Evolutionary conservation across 495 filamentous ascomycete genomes (phyloP).

Genomic region (Glutinoglossum americanum): DNA sequence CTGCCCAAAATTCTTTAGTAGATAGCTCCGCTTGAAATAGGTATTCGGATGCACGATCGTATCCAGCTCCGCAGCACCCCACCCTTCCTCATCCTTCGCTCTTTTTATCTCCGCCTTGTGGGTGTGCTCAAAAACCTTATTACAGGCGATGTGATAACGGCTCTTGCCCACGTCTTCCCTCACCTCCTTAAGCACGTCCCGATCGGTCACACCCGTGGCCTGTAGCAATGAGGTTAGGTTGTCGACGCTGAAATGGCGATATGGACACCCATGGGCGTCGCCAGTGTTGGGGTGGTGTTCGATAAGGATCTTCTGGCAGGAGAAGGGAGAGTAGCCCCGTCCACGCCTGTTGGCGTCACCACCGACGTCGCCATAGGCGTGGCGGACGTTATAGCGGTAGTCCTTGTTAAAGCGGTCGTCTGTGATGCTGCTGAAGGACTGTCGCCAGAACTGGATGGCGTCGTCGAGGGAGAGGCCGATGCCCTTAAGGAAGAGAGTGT

Average conservation of each 20-base stretch:
- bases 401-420: conserved; percentile 90
- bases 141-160: conserved; percentile 90
- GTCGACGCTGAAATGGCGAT: conserved; percentile 73
- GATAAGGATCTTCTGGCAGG: conserved; percentile 81
- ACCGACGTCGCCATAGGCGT: conserved; percentile 85
- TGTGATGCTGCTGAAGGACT: conserved; percentile 56
- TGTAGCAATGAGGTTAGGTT: conserved; percentile 61
- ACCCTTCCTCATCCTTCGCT: conserved; percentile 61
- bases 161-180: conserved; percentile 73
- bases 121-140: conserved; percentile 75
- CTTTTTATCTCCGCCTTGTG: conserved; percentile 77
- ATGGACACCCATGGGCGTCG: conserved; percentile 86
- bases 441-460: conserved; percentile 85
- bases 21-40: conserved; percentile 85
- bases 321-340: conserved; percentile 70
- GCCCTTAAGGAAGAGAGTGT: conserved; percentile 92
- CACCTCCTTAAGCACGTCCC: conserved; percentile 55
- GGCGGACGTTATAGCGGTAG: conserved; percentile 89
- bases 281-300: conserved; percentile 68
- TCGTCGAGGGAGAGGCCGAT: conserved; percentile 84
- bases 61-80: conserved; percentile 64
- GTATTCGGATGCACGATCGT: conserved; percentile 96
- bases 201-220: conserved; percentile 52
- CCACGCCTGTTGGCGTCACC: conserved; percentile 74
- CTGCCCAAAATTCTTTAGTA: conserved; percentile 51